phyloP scores from a whole-genome alignment of 768 basidiomycete genomes.

The Termitomyces sp. region DNA sequence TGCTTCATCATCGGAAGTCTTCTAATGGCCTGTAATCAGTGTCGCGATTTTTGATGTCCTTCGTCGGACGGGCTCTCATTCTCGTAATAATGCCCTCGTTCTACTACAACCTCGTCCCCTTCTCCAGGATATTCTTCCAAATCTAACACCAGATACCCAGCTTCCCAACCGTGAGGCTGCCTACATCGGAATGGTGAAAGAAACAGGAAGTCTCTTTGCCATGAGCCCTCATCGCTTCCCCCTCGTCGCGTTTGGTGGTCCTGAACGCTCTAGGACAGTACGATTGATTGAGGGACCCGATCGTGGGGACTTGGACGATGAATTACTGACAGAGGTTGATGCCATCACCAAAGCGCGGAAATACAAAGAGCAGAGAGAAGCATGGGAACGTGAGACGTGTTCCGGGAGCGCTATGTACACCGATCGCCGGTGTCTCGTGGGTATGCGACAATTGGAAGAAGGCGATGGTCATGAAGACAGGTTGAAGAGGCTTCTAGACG shows the following conservation, averaged over 20 bases:
- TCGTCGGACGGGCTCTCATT: conserved; percentile 21
- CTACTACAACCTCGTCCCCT: conserved; percentile 83
- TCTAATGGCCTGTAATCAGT: conserved; percentile 28
- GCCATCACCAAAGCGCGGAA: conserved; percentile 38
- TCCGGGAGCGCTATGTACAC: conserved; percentile 8
- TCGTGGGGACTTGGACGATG: conserved; percentile 14
- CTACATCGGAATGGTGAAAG: conserved; percentile 75
- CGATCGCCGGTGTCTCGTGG: conserved; percentile 58
- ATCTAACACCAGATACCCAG: conserved; percentile 32
- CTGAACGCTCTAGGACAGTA: conserved; percentile 14
- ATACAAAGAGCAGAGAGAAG: conserved; percentile 14
- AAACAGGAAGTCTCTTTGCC: conserved; percentile 72
- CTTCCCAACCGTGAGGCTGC: conserved; percentile 56
- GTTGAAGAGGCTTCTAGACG: conserved; percentile 53
- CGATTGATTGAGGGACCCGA: conserved; percentile 20
- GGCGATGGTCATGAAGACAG: conserved; percentile 40
- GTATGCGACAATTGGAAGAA: conserved; percentile 49
- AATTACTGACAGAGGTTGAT: conserved; percentile 38
- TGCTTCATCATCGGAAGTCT: neutral
- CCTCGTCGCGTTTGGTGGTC: conserved; percentile 63
- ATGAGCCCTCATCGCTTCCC: conserved; percentile 82
- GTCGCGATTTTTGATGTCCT: conserved; percentile 84
- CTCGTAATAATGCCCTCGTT: conserved; percentile 53
- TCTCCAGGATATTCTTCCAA: conserved; percentile 66
- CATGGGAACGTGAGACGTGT: conserved; percentile 11